These are phyloP conservation scores for Scheffersomyces ergatensis DNA, from an alignment of 805 yeast genomes.

Conservation along the genomic window DNA sequence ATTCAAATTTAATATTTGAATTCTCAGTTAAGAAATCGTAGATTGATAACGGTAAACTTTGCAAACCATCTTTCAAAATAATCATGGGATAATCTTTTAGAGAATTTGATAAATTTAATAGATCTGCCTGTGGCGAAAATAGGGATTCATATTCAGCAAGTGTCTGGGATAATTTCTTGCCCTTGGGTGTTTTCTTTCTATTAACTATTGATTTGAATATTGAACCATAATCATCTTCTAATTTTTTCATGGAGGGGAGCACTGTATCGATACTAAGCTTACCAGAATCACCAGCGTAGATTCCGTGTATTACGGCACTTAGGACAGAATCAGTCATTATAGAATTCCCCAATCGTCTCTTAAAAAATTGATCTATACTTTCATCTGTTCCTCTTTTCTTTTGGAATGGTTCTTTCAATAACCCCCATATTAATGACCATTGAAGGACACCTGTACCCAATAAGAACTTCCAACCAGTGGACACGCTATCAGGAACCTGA, in stretches of 20 bases:
- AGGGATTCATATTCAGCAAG: conserved; percentile 2
- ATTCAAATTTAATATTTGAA: conserved; percentile 41
- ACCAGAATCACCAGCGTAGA: conserved; percentile 73
- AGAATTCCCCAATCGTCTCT: conserved; percentile 63
- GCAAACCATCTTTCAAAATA: conserved; percentile 55
- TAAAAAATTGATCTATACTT: conserved; percentile 62
- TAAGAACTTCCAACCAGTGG: conserved; percentile 23
- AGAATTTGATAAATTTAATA: conserved; percentile 30
- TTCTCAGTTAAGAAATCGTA: conserved; percentile 30
- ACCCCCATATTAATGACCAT: conserved; percentile 22
- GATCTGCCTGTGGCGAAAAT: conserved; percentile 20
- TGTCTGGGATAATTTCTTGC: no score
- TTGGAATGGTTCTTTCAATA: conserved; percentile 52
- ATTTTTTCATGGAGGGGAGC: conserved; percentile 50
- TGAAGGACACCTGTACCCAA: conserved; percentile 27
- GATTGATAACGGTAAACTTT: conserved; percentile 47
- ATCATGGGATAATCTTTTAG: conserved; percentile 63
- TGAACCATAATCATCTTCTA: conserved; percentile 63
- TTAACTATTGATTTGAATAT: conserved; percentile 38
- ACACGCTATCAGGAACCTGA: conserved; percentile 50
- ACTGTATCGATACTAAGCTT: conserved; percentile 65
- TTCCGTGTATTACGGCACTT: conserved; percentile 85
- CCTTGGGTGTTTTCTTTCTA: background rate
- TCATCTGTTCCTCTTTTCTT: conserved; percentile 51
- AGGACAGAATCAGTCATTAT: conserved; percentile 53